Evolutionary conservation across 2,329 filamentous ascomycete genomes (phyloP).

Genomic region (Arthrobotrys pseudoclavata): DNA sequence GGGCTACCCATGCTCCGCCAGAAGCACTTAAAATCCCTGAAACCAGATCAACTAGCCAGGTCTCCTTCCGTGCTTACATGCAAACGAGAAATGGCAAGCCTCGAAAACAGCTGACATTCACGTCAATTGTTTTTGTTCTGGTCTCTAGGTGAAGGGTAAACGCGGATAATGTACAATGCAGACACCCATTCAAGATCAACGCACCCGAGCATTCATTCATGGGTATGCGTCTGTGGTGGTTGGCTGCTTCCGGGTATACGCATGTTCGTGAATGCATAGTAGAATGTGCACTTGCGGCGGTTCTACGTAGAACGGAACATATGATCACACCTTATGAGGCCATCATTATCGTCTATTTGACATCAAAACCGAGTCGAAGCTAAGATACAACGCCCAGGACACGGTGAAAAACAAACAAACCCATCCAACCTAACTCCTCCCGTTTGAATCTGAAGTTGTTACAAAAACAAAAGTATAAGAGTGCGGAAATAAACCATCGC

Average conservation of each 20-base stretch:
- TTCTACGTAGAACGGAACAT: not conserved
- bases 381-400: slow-evolving; percentile 42
- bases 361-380: slow-evolving; percentile 21
- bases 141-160: not conserved
- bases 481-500: slow-evolving; percentile 8
- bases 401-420: slow-evolving; percentile 8
- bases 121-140: not conserved
- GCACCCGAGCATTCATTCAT: no score
- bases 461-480: slow-evolving; percentile 21
- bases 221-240: no score
- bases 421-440: slow-evolving; percentile 56
- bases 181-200: no score
- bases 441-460: slow-evolving; percentile 38
- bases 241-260: no score
- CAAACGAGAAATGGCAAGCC: not conserved
- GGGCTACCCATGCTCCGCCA: slow-evolving; percentile 38
- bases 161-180: no score
- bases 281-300: no score
- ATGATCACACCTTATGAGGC: slow-evolving; percentile 13
- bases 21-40: slow-evolving; percentile 44
- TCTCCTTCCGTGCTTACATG: not conserved
- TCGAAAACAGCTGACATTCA: not conserved
- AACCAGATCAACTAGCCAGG: slow-evolving; percentile 22
- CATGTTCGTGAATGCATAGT: no score
- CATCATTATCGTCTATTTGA: slow-evolving; percentile 37